Evolutionary conservation across 257 asterid species (phyloP).

Genomic region (Solanum ahanhuiri): DNA sequence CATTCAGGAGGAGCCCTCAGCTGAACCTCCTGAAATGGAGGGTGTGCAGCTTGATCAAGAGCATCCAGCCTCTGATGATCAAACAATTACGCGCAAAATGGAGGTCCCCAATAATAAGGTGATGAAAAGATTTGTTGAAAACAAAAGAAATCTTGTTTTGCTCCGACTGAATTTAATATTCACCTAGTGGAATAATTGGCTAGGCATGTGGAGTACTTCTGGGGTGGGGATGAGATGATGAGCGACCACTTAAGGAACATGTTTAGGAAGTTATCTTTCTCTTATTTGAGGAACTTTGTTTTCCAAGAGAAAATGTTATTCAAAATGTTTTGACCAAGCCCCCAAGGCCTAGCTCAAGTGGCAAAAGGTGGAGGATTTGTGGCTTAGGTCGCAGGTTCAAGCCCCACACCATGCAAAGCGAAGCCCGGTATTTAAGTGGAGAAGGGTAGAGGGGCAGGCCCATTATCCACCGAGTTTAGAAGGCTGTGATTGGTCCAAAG

Average conservation of each 20-base stretch:
- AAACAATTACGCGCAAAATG: conserved; percentile 61
- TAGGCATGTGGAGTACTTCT: neutral
- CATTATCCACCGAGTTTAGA: too few relatives aligned
- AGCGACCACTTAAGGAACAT: neutral
- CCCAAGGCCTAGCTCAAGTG: too few relatives aligned
- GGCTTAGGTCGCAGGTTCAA: too few relatives aligned
- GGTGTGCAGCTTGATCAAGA: conserved; percentile 27
- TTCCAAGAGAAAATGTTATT: neutral
- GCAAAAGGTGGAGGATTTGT: too few relatives aligned
- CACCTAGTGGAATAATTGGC: neutral
- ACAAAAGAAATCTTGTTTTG: neutral
- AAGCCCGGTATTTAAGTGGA: too few relatives aligned
- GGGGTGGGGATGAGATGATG: neutral
- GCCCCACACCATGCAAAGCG: too few relatives aligned
- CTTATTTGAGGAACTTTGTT: neutral
- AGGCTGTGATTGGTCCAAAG: too few relatives aligned
- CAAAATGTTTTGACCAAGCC: neutral
- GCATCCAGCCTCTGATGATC: conserved; percentile 23
- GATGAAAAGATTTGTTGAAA: neutral
- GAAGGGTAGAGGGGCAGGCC: too few relatives aligned
- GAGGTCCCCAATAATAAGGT: conserved; percentile 96
- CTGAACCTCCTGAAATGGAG: conserved; percentile 32
- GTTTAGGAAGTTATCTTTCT: neutral
- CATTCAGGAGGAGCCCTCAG: conserved; percentile 29
- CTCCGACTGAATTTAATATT: neutral